Evolutionary conservation across 495 filamentous ascomycete species (phyloP).

Genomic region (Neurospora sp.): DNA sequence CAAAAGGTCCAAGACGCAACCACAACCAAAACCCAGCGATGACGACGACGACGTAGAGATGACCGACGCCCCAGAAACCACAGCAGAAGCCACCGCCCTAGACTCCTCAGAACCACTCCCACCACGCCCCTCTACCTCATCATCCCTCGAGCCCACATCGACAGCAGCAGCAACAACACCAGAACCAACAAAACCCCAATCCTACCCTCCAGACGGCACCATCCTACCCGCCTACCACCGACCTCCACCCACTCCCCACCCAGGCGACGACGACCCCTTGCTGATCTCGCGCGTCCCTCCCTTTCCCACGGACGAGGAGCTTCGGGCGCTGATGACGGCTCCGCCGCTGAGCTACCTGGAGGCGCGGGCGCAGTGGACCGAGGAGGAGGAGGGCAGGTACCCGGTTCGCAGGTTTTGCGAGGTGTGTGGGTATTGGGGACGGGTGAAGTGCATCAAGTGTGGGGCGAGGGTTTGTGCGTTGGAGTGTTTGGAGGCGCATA

Average conservation of each 20-base stretch:
- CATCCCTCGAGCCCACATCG: not conserved
- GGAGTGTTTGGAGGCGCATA: constrained; percentile 69
- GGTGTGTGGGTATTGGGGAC: constrained; percentile 88
- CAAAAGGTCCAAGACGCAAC: constrained; percentile 12
- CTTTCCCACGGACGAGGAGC: constrained; percentile 54
- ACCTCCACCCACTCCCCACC: constrained; percentile 26
- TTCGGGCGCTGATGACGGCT: constrained; percentile 56
- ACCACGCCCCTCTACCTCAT: not conserved
- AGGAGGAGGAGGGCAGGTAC: constrained; percentile 26
- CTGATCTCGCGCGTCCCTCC: constrained; percentile 52
- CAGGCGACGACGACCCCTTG: constrained; percentile 50
- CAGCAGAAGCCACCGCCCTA: constrained; percentile 7
- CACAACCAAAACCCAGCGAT: constrained; percentile 15
- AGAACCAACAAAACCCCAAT: constrained; percentile 9
- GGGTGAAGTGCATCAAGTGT: constrained; percentile 76
- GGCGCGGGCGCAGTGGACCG: constrained; percentile 49
- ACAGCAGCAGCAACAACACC: not conserved
- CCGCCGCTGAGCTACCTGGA: constrained; percentile 74
- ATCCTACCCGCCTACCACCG: constrained; percentile 23
- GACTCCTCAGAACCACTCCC: not conserved
- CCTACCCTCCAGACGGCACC: constrained; percentile 19
- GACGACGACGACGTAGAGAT: constrained; percentile 27
- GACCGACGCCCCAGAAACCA: constrained; percentile 20
- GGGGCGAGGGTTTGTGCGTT: constrained; percentile 71
- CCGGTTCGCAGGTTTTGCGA: constrained; percentile 71